Evolutionary conservation across 805 yeast species (phyloP), one percentile per base, ranked within the genome.

Genomic region (Jamesozyma gamospora): DNA sequence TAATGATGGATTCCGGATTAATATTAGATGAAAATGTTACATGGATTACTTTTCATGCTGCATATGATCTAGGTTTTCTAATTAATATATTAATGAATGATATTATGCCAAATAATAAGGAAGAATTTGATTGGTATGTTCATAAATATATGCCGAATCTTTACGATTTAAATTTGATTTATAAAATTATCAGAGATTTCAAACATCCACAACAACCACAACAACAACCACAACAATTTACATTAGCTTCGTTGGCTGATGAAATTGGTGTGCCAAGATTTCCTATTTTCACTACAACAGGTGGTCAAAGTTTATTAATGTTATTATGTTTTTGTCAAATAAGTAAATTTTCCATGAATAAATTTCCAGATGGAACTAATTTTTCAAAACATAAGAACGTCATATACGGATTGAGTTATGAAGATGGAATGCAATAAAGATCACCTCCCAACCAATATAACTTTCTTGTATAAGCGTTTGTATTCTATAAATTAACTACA

Each of bases 41-140:
- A 38, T 92, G 98, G 98, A 70, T 86, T 38, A 81, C 95, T 44
- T 92, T 82, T 64, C 96, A 92, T 59, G 79, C 79, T 1, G 98
- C 97, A 11, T 92, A 92, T 62, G 98, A 92, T 60, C 74, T 88
- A 56, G 98, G 97, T 1, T 88, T 88, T 59, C 66, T 92, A 43
- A 65, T 87, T 13, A 77, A 94, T 36, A 68, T 86, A 47, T 67
- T 90, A 55, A 75, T 80, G 50, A 84, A 85, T 60, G 73, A 75
- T 36, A 64, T 70, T 36, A 81, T 90, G 70, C 97, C 97, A 1
- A 73, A 72, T 24, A 82, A 79, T 48, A 88, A 82, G 56, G 74
- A 75, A 31, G 95, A 81, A 28, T 90, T 86, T 53, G 70, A 78
- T 44, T 67, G 76, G 69, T 77, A 86, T 72, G 68, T 86, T 32